Base-by-base conservation (phyloP, 192 early-diverging fungal genomes). In the Coemansia sp. region DNA sequence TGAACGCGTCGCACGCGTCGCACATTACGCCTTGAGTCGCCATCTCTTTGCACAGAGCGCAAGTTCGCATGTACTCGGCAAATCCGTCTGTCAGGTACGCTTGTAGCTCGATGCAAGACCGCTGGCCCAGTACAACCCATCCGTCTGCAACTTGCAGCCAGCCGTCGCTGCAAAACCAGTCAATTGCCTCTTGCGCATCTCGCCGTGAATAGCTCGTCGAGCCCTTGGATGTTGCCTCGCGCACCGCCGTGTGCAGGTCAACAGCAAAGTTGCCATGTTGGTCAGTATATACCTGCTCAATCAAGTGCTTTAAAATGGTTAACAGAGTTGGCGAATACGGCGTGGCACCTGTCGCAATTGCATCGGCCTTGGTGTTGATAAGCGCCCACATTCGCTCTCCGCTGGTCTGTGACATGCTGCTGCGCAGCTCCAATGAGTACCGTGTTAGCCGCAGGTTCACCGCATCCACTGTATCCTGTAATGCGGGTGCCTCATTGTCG, bases 351-450 rank as follows among this genome's bases (percentile, higher is more conserved):
- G 32, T 68, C 2, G 66, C 52, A 5, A 68, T 72, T 2, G 50
- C 29, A 25, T 77, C 75, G 5, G 75, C 75, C 19, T 66, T 77
- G 54, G 66, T 72, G 49, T 72, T 77, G 25, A 58, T 62, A 1
- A 77, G 41, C 19, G 75, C 75, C 69, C 69, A 77, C 17, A 47
- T 23, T 14, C 69, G 61, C 2, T 12, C 59, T 0, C 75, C 75
- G 11, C 24, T 64, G 11, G 12, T 62, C 54, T 77, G 75, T 19
- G 66, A 57, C 62, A 72, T 72, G 57, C 57, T 22, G 66, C 69
- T 72, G 47, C 75, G 75, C 24, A 77, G 59, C 39, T 71, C 69
- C 6, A 77, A 54, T n/a, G 75, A 71, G n/a, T 68, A 70, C 12
- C 35, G 27, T 0, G 62, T 6, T 5, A 77, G 37, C 0, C 32